Conservation (phyloP, 163 green algal genomes). For the Picocystis sp. region DNA sequence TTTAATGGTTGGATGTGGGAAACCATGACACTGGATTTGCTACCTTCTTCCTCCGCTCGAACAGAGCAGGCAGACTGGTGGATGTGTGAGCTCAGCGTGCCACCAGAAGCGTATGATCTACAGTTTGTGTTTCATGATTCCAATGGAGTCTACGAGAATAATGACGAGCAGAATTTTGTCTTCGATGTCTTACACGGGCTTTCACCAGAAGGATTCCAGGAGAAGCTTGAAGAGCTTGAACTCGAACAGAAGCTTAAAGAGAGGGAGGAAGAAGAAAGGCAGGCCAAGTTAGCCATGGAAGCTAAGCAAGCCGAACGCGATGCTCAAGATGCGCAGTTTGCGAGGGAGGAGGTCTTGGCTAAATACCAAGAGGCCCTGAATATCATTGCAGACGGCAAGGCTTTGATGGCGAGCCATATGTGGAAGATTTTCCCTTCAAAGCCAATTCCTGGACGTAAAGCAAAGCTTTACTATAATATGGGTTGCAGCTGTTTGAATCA, state of each 20-base stretch:
- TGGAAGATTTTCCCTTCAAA: no score
- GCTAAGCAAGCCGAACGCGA: background rate
- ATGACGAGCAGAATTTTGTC: conserved; percentile 45
- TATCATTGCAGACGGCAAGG: no score
- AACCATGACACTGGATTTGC: background rate
- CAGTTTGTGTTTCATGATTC: conserved; percentile 68
- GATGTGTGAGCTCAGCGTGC: conserved; percentile 17
- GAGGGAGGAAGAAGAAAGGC: conserved; percentile 10
- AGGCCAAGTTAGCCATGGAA: conserved; percentile 1
- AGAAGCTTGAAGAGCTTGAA: conserved; percentile 16
- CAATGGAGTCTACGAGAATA: conserved; percentile 64
- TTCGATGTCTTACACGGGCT: conserved; percentile 16
- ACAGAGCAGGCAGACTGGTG: background rate
- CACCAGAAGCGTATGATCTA: conserved; percentile 51
- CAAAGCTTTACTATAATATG: no score
- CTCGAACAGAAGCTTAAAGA: conserved; percentile 9
- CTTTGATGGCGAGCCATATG: no score
- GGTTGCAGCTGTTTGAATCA: no score
- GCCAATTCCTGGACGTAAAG: no score
- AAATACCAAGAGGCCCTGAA: conserved; percentile 1
- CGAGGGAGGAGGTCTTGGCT: conserved; percentile 9
- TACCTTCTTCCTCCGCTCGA: background rate
- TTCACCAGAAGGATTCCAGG: conserved; percentile 29
- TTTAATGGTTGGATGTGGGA: conserved; percentile 63
- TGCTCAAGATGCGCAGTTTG: background rate